These are phyloP conservation scores for Solanum etuberosum DNA, from an alignment of 257 asterid species.

Conservation along the genomic window DNA sequence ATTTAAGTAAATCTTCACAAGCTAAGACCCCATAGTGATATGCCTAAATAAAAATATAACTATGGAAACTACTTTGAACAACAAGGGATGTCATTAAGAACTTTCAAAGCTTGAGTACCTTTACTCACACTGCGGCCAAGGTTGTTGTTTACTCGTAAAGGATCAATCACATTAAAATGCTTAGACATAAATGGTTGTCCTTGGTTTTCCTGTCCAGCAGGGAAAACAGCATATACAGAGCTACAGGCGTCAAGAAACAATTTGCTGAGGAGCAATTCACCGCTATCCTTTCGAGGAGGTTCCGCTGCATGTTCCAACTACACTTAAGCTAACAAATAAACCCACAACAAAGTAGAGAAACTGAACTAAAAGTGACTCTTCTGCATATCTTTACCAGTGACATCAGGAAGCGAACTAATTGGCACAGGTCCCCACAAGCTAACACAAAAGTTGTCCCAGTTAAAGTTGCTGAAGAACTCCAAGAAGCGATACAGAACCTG, in stretches of 20 bases:
- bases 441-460: conserved; percentile 89
- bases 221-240: conserved; percentile 82
- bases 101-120: conserved; percentile 37
- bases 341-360: not conserved
- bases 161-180: conserved; percentile 94
- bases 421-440: conserved; percentile 98
- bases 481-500: conserved; percentile 89
- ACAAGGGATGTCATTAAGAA: not conserved
- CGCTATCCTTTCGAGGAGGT: conserved; percentile 82
- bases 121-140: conserved; percentile 99
- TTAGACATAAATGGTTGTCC: conserved; percentile 82
- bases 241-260: conserved; percentile 87
- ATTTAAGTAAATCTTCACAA: not conserved
- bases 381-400: conserved; percentile 47
- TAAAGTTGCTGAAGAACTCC: conserved; percentile 90
- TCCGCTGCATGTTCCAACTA: conserved; percentile 39
- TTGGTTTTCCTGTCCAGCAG: conserved; percentile 74
- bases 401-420: conserved; percentile 70
- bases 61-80: not conserved
- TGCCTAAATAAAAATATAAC: not conserved
- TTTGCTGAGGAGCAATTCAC: conserved; percentile 86
- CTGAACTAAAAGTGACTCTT: not conserved
- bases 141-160: conserved; percentile 91
- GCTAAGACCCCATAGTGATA: not conserved
- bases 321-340: not conserved